These are phyloP conservation scores for Gossypium rotundifolium DNA, from an alignment of 345 rosid species.

Conservation along the genomic window DNA sequence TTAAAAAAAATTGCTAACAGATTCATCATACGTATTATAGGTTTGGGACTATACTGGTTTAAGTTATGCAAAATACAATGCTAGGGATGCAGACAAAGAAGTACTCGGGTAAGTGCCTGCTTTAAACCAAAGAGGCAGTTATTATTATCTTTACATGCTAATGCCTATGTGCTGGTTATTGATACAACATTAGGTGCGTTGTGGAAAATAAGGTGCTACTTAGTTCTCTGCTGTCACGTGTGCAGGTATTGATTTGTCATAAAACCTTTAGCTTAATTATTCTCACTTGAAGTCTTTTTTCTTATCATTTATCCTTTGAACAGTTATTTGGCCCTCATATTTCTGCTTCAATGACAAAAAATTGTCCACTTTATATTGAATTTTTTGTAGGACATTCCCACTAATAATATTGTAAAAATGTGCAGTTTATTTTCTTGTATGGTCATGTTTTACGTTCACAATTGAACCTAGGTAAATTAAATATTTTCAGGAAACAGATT, in stretches of 20 bases:
- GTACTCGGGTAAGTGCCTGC: constrained; percentile 57
- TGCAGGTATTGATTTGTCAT: constrained; percentile 46
- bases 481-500: constrained; percentile 52
- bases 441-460: no score
- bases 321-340: background rate
- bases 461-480: background rate
- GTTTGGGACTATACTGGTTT: constrained; percentile 98
- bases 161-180: constrained; percentile 15
- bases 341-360: background rate
- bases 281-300: background rate
- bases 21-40: constrained; percentile 30
- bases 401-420: background rate
- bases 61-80: constrained; percentile 75
- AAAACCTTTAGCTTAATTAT: background rate
- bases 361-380: no score
- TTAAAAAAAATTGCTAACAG: background rate
- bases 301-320: background rate
- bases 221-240: constrained; percentile 56
- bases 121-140: background rate
- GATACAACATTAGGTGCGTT: constrained; percentile 55
- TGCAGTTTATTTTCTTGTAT: background rate
- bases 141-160: background rate
- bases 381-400: background rate
- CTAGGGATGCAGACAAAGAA: constrained; percentile 71
- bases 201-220: constrained; percentile 97